Base-by-base conservation (phyloP, 1,284 basidiomycete species). In the Fomitopsis pinicola region DNA sequence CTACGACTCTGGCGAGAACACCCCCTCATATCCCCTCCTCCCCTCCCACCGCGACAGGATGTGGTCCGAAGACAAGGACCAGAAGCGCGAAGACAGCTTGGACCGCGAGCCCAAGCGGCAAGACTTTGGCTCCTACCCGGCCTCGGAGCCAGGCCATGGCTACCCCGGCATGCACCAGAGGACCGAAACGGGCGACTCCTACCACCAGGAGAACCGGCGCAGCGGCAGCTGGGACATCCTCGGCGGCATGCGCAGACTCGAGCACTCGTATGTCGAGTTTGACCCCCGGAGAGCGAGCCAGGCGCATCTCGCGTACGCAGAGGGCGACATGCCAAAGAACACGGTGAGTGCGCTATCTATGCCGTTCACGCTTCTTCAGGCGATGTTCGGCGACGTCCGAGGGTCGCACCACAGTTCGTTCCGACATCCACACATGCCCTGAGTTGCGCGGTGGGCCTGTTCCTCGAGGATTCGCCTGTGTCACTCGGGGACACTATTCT, bases 261-360 rank as follows among this genome's bases (percentile, higher is more conserved):
- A 85, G 67, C 76, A 82, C 60, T 78, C 78, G n/a, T 86, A 84
- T 65, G 81, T 85, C 67, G 79, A 83, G 65, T 86, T 85, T 67
- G 84, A 86, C 63, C 66, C 82, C n/a, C 73, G 81, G 45, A 80
- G 84, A 64, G 82, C 83, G 42, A 82, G 75, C 64, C 72, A 84
- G 64, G 67, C 75, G 30, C 82, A 87, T 67, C 75, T 88, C 17
- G 79, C 75, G 17, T 86, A 83, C 67, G 86, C 86, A 33, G 83
- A 87, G 57, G 85, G 86, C n/a, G 86, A 89, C 70, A 64, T 83
- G 14, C 84, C 86, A 1, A 79, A 81, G 48, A 82, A 81, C 67
- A 80, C 77, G 71, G 86, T 83, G 65, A 48, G 71, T 61, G 67
- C 67, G 2, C 28, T 17, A 17, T 40, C 35, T 52, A 45, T 15